Conservation (phyloP, 2,329 filamentous ascomycete species). For the Aspergillus piperis region DNA sequence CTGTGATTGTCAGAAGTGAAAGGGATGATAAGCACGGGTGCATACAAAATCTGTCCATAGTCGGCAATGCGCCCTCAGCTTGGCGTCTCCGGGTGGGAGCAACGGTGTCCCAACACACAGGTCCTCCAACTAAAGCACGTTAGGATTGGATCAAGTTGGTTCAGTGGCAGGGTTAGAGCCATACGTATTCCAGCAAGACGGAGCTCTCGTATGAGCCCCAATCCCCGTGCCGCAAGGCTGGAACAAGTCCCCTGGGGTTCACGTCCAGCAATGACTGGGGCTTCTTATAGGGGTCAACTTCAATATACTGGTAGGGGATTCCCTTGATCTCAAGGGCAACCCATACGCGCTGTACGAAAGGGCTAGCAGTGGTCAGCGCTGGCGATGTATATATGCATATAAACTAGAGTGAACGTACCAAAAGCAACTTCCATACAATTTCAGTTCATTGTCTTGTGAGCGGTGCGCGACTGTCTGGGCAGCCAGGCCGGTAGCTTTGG, state of each 20-base stretch:
- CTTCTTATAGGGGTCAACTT: slow-evolving; percentile 78
- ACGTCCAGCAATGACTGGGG: slow-evolving; percentile 71
- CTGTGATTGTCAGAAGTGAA: slow-evolving; percentile 41
- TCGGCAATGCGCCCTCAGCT: slow-evolving; percentile 70
- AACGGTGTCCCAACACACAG: slow-evolving; percentile 61
- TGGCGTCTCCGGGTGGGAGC: slow-evolving; percentile 64
- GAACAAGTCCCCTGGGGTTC: slow-evolving; percentile 74
- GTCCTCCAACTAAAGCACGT: slow-evolving; percentile 66
- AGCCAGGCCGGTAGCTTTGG: slow-evolving; percentile 71
- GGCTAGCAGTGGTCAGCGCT: slow-evolving; percentile 50
- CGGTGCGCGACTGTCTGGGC: slow-evolving; percentile 69
- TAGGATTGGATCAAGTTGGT: background rate
- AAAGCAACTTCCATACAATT: slow-evolving; percentile 80
- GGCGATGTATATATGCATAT: slow-evolving; percentile 1
- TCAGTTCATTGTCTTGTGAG: slow-evolving; percentile 68
- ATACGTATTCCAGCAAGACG: slow-evolving; percentile 81
- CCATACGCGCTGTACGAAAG: slow-evolving; percentile 86
- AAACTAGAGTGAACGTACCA: slow-evolving; percentile 59
- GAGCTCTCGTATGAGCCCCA: slow-evolving; percentile 83
- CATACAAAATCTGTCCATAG: slow-evolving; percentile 77
- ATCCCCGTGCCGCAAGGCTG: slow-evolving; percentile 73
- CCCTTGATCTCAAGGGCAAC: slow-evolving; percentile 81
- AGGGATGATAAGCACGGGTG: slow-evolving; percentile 14
- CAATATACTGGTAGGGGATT: slow-evolving; percentile 80
- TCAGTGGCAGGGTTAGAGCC: slow-evolving; percentile 24